Evolutionary conservation across 768 basidiomycete genomes (phyloP), one percentile per base, ranked within the genome.

Genomic region (Dacryopinax primogenitus): DNA sequence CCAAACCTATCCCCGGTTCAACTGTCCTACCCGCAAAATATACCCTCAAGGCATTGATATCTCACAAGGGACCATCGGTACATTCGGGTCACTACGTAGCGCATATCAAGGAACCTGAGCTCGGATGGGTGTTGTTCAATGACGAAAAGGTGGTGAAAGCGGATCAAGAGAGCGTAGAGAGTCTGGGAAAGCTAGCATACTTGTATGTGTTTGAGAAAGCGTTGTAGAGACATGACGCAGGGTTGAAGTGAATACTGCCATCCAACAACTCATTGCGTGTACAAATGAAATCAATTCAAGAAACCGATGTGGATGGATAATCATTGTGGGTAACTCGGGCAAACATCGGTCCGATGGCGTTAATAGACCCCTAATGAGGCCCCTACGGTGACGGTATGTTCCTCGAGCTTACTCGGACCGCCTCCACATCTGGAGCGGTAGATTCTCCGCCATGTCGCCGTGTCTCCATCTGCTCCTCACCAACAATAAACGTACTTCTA

Each of bases 61-160:
- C 93, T 62, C 95, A 99, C 79, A 98, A 96, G 71, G 94, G 95
- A 0, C 89, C 90, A 0, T 93, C 90, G 0, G 92, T 94, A 28
- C 95, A 97, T 72, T 95, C 92, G 0, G 94, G 88, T 0, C 94
- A 92, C 70, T 95, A 96, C 70, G 90, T 94, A 13, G 90, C 90
- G 28, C 90, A 94, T 71, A 80, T 91, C 33, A 77, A 81, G 63
- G 68, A 68, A 62, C 71, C 73, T 3, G 82, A 77, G 34, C 82
- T 80, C 23, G 79, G 80, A 11, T 95, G 95, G 92, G 87, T 94
- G 65, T 74, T 98, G 71, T 96, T 93, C 74, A 96, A 97, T 70
- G 95, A 97, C 72, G 92, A 94, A 77, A 95, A 93, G 77, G 93
- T 94, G 2, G 93, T 96, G 11, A 85, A 82, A 74, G 93, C 93